Percentiles rank a stretch among this genome's conserved stretches.
phyloP scores from a whole-genome alignment of 2,329 filamentous ascomycete genomes.

The Ophiostoma himal-ulmi region DNA sequence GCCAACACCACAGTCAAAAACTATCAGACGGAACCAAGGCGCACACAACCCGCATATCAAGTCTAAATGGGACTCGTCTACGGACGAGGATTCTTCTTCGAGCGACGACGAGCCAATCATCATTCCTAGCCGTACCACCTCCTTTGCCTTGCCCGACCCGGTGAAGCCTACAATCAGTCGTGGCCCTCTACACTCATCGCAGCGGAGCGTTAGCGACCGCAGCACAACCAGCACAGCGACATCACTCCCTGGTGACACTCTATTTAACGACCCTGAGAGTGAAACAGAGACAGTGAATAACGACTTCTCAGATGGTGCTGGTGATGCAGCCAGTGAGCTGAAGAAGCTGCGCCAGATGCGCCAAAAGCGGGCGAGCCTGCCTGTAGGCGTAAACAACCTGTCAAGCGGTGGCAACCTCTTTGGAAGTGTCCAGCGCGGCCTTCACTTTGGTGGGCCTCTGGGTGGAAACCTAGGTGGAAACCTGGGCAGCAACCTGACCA shows the following conservation, averaged over 20 bases:
- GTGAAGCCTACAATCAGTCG: constrained; percentile 41
- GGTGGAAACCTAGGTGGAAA: constrained; percentile 28
- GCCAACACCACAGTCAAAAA: constrained; percentile 21
- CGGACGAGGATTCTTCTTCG: constrained; percentile 48
- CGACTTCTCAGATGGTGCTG: constrained; percentile 36
- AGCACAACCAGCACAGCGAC: constrained; percentile 40
- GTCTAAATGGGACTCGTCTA: constrained; percentile 42
- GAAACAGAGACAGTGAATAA: constrained; percentile 55
- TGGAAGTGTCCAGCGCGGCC: constrained; percentile 20
- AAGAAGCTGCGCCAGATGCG: constrained; percentile 52
- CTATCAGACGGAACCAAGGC: constrained; percentile 24
- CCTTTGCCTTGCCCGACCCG: constrained; percentile 53
- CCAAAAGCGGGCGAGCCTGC: constrained; percentile 32
- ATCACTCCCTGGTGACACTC: constrained; percentile 29
- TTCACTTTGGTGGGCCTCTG: constrained; percentile 19
- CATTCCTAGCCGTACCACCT: constrained; percentile 55
- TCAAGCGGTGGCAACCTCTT: constrained; percentile 18
- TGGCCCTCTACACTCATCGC: constrained; percentile 41
- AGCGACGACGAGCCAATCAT: constrained; percentile 61
- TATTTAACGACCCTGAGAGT: constrained; percentile 44
- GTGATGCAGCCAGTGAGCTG: constrained; percentile 56
- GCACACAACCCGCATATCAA: constrained; percentile 28
- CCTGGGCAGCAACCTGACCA: constrained; percentile 24
- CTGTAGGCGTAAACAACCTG: constrained; percentile 16
- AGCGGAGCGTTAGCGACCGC: constrained; percentile 46